These are phyloP conservation scores for Saururus chinensis DNA, from an alignment of 164 flowering plant genomes.

Conservation along the genomic window DNA sequence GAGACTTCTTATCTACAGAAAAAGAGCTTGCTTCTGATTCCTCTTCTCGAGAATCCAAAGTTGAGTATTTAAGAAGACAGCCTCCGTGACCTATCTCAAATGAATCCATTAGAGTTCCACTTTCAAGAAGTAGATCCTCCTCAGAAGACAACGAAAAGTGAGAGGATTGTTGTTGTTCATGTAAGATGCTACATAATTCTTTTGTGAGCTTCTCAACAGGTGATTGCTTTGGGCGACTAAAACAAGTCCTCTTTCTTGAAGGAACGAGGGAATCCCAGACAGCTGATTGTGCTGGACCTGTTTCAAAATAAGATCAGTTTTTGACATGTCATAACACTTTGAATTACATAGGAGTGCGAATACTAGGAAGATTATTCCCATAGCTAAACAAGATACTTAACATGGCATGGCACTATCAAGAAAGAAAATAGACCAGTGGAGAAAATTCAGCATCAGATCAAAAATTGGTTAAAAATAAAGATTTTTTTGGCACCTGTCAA, in stretches of 20 bases:
- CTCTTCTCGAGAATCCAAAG: slow-evolving; percentile 60
- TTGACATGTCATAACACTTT: not conserved
- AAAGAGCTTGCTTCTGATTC: slow-evolving; percentile 97
- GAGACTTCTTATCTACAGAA: slow-evolving; percentile 54
- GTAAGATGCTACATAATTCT: slow-evolving; percentile 68
- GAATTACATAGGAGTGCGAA: not conserved
- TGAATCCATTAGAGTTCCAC: slow-evolving; percentile 79
- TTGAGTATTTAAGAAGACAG: slow-evolving; percentile 77
- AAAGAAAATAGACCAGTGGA: not conserved
- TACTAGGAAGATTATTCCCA: not conserved
- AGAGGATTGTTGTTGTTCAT: slow-evolving; percentile 71
- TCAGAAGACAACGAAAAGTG: slow-evolving; percentile 68
- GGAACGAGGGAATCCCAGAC: slow-evolving; percentile 84
- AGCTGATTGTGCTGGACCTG: slow-evolving; percentile 77
- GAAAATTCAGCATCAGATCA: not conserved
- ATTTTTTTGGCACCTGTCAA: slow-evolving; percentile 49
- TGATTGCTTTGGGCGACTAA: slow-evolving; percentile 55
- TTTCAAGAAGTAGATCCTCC: slow-evolving; percentile 79
- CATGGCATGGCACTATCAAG: not conserved
- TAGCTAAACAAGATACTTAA: too few species aligned
- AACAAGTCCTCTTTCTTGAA: slow-evolving; percentile 81
- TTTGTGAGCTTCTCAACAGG: slow-evolving; percentile 88
- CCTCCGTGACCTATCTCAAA: slow-evolving; percentile 97
- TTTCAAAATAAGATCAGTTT: not conserved
- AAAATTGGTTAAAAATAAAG: not conserved